Base-by-base conservation (phyloP, 116 monocot genomes). In the Zostera marina region DNA sequence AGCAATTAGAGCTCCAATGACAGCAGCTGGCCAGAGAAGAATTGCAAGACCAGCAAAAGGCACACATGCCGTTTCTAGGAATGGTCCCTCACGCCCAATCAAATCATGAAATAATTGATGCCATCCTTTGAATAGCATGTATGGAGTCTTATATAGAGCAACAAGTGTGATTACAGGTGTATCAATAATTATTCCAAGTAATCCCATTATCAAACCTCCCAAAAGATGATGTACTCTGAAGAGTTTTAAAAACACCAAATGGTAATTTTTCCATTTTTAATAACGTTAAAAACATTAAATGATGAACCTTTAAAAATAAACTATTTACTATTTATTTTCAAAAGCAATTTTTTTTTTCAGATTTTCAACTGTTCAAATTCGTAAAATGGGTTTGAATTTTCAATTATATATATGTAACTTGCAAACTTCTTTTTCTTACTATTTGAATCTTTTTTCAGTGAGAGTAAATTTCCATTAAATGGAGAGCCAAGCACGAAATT, bases 61-160 rank as follows among this genome's bases (percentile, higher is more conserved):
- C 4, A 99, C 91, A 66, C 99, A 99, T 46, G 77, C 87, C 20
- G 87, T 87, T 64, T 99, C 99, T 55, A 91, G 65, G 64, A 99
- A 99, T 42, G 99, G 99, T 0, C 99, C 99, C 69, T 87, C 91
- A 44, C 99, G 78, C 11, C 99, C 99, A 42, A 99, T 76, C 59
- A 90, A 73, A 74, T 99, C 99, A 53, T 79, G 87, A 58, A 91
- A 70, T 47, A 99, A 68, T 32, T 81, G 69, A n/a, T 67, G 72
- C 99, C 99, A 99, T 63, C 99, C 99, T 52, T 91, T 99, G 44
- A 91, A 47, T 56, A 99, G 83, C 99, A 99, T 99, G 62, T 69
- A 77, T 2, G 99, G 99, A 70, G 83, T 75, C 64, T 99, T 91
- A 59, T 32, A 78, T 11, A 91, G 0, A 43, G 98, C 80, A 45